A percentile compares a stretch with the other conserved stretches of the same genome.
Evolutionary conservation across 306 rosid species (phyloP).

Genomic region (Quercus aquifolioides): DNA sequence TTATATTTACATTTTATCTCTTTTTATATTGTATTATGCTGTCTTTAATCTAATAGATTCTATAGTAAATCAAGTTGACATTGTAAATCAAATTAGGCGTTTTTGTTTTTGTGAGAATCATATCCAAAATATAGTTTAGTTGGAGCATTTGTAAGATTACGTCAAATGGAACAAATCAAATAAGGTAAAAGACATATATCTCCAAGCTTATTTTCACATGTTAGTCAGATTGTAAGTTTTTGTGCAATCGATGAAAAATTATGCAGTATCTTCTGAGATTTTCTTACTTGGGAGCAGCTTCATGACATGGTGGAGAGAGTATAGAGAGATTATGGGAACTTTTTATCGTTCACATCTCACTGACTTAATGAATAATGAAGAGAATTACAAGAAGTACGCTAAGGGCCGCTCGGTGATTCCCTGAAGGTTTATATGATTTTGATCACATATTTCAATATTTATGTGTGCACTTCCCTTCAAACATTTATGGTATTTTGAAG

Average conservation of each 20-base stretch:
- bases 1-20: too few relatives aligned
- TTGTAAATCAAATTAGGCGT: too few relatives aligned
- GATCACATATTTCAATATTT: neutral
- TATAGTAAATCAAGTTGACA: too few relatives aligned
- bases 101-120: too few relatives aligned
- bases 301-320: conserved; percentile 64
- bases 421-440: neutral
- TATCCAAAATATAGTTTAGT: too few relatives aligned
- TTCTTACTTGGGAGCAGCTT: conserved; percentile 50
- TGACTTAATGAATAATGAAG: conserved; percentile 27
- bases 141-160: too few relatives aligned
- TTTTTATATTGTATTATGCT: too few relatives aligned
- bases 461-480: neutral
- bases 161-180: too few relatives aligned
- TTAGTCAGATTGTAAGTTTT: too few relatives aligned
- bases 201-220: too few relatives aligned
- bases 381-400: conserved; percentile 6
- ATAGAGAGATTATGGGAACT: conserved; percentile 10
- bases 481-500: neutral
- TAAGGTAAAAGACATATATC: too few relatives aligned
- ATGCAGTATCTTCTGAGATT: conserved; percentile 59
- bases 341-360: conserved; percentile 11
- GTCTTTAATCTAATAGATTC: too few relatives aligned
- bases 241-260: conserved; percentile 16
- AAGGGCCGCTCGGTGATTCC: conserved; percentile 3